Evolutionary conservation across 2,329 filamentous ascomycete species (phyloP), one percentile per base, ranked within the genome.

Genomic region (Colletotrichum scovillei): DNA sequence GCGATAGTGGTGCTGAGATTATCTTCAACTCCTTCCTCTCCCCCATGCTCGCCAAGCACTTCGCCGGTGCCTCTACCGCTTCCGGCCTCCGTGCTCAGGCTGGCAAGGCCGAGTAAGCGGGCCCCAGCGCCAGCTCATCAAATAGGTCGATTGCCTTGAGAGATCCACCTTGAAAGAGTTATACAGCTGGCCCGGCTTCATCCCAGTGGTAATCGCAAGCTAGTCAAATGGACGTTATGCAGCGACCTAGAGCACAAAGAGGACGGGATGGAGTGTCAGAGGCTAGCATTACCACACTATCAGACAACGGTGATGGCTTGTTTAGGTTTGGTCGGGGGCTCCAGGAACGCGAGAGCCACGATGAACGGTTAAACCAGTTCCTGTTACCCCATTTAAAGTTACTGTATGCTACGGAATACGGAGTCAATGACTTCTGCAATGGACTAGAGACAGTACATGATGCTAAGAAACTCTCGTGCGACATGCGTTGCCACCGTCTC

Each of bases 1-100:
- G 49, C 52, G 76, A 63, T 76, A 98, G 97, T 83, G 97, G 97
- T 82, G 96, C 97, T 80, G 95, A 98, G 85, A 87, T 98, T 81
- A 90, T 99, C 87, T 99, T 98, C 94, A 93, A 94, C 85, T 98
- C 95, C 76, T 94, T 98, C 91, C 86, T 99, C 83, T 92, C 94
- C 82, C 97, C 97, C 79, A 91, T 97, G 80, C 93, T 98, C 83
- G 91, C 94, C 83, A 95, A 95, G 85, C 97, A 98, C 92, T 99
- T 98, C 90, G 85, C 88, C 79, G 78, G 83, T 78, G 81, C 84
- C 79, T 94, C 93, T 75, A 94, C 95, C 80, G 93, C 95, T 79
- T 91, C 94, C 83, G 94, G 95, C 86, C 93, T 98, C 81, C 94
- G 95, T 78, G 93, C 94, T 80, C 95, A 97, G 90, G 95, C 92